Percentiles rank a stretch among this genome's conserved stretches.
Evolutionary conservation across 164 flowering plant genomes (phyloP).

Genomic region (Tinospora cordifolia): DNA sequence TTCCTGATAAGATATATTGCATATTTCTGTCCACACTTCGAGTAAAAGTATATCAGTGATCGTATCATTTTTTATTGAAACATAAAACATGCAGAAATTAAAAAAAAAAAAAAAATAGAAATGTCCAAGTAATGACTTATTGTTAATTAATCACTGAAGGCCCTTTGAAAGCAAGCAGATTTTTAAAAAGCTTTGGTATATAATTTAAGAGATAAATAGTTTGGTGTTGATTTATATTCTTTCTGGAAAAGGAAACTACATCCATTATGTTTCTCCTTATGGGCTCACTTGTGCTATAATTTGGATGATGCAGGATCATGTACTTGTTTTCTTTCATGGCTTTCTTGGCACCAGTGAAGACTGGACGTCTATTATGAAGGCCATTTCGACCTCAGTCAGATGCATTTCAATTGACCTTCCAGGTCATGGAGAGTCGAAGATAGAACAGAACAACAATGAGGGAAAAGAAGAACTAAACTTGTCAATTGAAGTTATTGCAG

Average conservation of each 20-base stretch:
- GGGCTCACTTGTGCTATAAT: neutral
- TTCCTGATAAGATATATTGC: too few relatives aligned
- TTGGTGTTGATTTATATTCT: too few relatives aligned
- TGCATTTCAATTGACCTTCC: conserved; percentile 91
- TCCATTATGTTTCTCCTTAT: neutral
- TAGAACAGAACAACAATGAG: conserved; percentile 16
- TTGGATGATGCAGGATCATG: conserved; percentile 41
- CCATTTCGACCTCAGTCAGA: conserved; percentile 60
- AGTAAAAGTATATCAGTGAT: too few relatives aligned
- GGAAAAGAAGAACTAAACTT: conserved; percentile 23
- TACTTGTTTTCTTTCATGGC: conserved; percentile 64
- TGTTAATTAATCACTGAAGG: neutral
- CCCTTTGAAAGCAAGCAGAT: neutral
- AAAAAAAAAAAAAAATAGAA: too few relatives aligned
- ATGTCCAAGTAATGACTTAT: neutral
- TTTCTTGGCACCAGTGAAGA: conserved; percentile 92
- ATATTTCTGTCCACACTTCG: too few relatives aligned
- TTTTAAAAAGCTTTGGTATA: neutral
- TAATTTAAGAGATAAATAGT: too few relatives aligned
- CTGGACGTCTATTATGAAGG: conserved; percentile 79
- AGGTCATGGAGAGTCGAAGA: conserved; percentile 75
- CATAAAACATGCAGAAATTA: too few relatives aligned
- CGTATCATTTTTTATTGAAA: too few relatives aligned
- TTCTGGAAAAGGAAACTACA: neutral
- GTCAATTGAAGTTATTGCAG: conserved; percentile 53